A percentile compares a stretch with the other conserved stretches of the same genome.
Evolutionary conservation across 129 eudicot genomes (phyloP).

Genomic region (Pseudognaphalium luteoalbum): DNA sequence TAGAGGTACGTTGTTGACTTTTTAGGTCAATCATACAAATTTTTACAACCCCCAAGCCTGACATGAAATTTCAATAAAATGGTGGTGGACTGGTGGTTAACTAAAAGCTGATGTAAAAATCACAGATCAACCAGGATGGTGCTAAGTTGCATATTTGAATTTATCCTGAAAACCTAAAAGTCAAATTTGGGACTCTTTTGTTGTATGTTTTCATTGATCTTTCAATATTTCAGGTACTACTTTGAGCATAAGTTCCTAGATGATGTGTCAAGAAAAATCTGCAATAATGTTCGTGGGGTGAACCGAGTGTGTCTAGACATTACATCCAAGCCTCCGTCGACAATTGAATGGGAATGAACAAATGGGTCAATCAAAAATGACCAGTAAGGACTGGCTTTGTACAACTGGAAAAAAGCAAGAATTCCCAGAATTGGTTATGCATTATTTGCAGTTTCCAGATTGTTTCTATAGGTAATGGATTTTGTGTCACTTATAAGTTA

Average conservation of each 20-base stretch:
- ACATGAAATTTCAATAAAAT: background rate
- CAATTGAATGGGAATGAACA: conserved; percentile 70
- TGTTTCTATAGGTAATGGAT: background rate
- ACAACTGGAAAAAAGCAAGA: background rate
- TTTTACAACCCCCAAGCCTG: background rate
- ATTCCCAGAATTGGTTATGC: conserved; percentile 4
- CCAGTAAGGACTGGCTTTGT: background rate
- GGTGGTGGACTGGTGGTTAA: conserved; percentile 1
- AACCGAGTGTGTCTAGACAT: conserved; percentile 75
- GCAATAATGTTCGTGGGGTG: conserved; percentile 72
- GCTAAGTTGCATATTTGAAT: background rate
- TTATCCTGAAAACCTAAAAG: conserved; percentile 8
- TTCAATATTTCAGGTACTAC: conserved; percentile 46
- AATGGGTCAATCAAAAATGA: background rate
- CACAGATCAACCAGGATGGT: background rate
- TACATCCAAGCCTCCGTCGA: conserved; percentile 77
- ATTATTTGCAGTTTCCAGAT: background rate
- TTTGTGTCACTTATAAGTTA: background rate
- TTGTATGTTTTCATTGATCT: background rate
- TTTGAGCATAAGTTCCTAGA: conserved; percentile 71
- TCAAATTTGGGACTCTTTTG: background rate
- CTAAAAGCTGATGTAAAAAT: background rate
- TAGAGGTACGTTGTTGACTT: conserved; percentile 11
- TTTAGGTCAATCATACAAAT: background rate
- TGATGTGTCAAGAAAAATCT: conserved; percentile 60